Percentiles rank a stretch among this genome's conserved stretches.
phyloP scores from a whole-genome alignment of 1,284 basidiomycete genomes.

The Farysia itapuensis region DNA sequence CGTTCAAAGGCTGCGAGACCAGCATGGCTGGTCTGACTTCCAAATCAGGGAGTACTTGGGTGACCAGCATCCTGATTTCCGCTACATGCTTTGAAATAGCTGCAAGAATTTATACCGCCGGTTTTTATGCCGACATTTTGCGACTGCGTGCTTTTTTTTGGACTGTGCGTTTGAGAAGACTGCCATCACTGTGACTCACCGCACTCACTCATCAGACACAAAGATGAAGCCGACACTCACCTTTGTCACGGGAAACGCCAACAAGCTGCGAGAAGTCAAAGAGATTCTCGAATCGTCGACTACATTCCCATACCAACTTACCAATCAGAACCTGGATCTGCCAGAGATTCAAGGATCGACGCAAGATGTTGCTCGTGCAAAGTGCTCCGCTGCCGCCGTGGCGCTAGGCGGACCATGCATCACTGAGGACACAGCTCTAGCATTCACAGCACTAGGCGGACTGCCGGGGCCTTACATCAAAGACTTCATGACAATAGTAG shows the following conservation, averaged over 20 bases:
- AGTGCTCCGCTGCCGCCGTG: slow-evolving; percentile 77
- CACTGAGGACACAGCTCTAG: slow-evolving; percentile 93
- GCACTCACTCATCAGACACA: too few species aligned
- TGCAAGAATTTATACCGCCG: too few species aligned
- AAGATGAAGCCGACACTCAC: slow-evolving; percentile 41
- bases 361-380: slow-evolving; percentile 83
- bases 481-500: slow-evolving; percentile 61
- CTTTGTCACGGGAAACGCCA: slow-evolving; percentile 91
- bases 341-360: slow-evolving; percentile 93
- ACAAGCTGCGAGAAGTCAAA: slow-evolving; percentile 87
- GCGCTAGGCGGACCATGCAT: slow-evolving; percentile 78
- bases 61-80: slow-evolving; percentile 48
- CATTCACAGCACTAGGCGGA: slow-evolving; percentile 82
- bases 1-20: slow-evolving; percentile 25
- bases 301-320: slow-evolving; percentile 20
- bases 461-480: slow-evolving; percentile 98
- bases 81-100: slow-evolving; percentile 29
- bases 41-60: slow-evolving; percentile 47
- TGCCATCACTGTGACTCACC: too few species aligned
- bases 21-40: slow-evolving; percentile 31
- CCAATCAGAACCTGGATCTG: slow-evolving; percentile 64
- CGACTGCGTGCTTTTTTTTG: too few species aligned
- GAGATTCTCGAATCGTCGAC: slow-evolving; percentile 64
- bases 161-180: too few species aligned
- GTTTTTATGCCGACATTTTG: too few species aligned